Evolutionary conservation across 2,329 filamentous ascomycete genomes (phyloP).

Genomic region (Cytospora leucostoma): DNA sequence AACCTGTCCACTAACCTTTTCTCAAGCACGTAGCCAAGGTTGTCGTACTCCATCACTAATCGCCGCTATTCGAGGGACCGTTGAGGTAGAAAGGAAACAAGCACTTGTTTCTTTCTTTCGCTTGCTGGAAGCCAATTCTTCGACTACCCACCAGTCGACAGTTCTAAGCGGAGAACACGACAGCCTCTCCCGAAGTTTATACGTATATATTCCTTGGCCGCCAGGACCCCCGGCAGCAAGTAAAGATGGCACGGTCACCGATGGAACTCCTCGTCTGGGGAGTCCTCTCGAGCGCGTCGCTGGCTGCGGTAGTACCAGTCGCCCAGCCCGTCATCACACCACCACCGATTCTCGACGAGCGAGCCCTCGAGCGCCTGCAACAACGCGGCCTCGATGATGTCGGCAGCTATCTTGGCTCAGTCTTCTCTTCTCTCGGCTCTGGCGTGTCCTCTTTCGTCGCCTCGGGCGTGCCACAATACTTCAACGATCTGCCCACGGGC

Average conservation of each 20-base stretch:
- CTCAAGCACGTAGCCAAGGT: too few relatives aligned
- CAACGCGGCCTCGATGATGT: slow-evolving; percentile 41
- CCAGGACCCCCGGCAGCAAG: not conserved
- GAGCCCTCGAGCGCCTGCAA: slow-evolving; percentile 37
- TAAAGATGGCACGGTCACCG: slow-evolving; percentile 13
- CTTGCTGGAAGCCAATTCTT: not conserved
- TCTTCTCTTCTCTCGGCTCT: slow-evolving; percentile 54
- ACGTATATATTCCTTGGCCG: not conserved
- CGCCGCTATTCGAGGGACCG: not conserved
- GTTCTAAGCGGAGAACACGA: not conserved
- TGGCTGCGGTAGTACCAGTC: slow-evolving; percentile 28
- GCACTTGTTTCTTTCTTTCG: not conserved
- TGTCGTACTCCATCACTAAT: not conserved
- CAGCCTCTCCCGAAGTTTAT: not conserved
- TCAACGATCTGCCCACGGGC: slow-evolving; percentile 66
- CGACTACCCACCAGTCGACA: not conserved
- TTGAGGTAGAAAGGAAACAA: not conserved
- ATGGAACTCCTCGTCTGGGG: slow-evolving; percentile 15
- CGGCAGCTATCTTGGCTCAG: slow-evolving; percentile 52
- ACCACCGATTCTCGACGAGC: slow-evolving; percentile 33
- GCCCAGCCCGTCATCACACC: slow-evolving; percentile 35
- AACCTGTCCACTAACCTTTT: too few relatives aligned
- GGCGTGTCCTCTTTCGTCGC: slow-evolving; percentile 61
- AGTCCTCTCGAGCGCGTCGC: slow-evolving; percentile 23
- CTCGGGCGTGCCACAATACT: slow-evolving; percentile 67